Evolutionary conservation across 805 yeast genomes (phyloP), one percentile per base, ranked within the genome.

Genomic region (Dipodascopsis uninucleata): DNA sequence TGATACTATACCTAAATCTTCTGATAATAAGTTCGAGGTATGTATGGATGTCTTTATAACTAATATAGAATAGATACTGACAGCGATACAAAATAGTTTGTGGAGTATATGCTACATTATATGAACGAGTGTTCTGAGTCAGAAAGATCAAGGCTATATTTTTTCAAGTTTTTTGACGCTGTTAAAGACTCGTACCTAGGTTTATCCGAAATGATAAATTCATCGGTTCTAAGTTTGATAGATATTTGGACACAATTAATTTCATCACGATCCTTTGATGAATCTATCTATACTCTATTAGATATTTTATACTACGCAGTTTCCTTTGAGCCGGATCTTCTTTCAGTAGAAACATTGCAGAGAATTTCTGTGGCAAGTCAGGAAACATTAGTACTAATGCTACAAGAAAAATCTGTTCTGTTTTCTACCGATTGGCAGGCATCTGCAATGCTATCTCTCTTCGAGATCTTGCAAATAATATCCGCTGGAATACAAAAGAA

Each of bases 11-110:
- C 18, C 14, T 25, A 36, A 16, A 10, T 25, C 6, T 7, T 23
- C 37, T 7, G 46, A 42, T 5, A 41, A 42, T n/a, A 42, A 42
- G 17, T 42, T 22, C 28, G 22, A 31, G 31, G 43, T 40, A 40
- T 6, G 39, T 6, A 4, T 8, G 17, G 33, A 6, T 29, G 16
- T 17, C 5, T 17, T 17, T 17, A 16, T 7, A 29, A 16, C 39
- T 24, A 21, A 6, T 16, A 18, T 12, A 28, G 7, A 5, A 20
- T 28, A 6, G 3, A 10, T 38, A 29, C 10, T 25, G 32, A 5
- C 16, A 14, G 6, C 5, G 9, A 22, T 14, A 5, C 22, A n/a
- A 24, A 32, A 32, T n/a, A 12, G 14, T 24, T 32, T 12, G n/a
- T 32, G 16, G 35, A 32, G 26, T 32, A 22, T 12, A n/a, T 32